Evolutionary conservation across 345 rosid species (phyloP).

Genomic region (Stellera chamaejasme): DNA sequence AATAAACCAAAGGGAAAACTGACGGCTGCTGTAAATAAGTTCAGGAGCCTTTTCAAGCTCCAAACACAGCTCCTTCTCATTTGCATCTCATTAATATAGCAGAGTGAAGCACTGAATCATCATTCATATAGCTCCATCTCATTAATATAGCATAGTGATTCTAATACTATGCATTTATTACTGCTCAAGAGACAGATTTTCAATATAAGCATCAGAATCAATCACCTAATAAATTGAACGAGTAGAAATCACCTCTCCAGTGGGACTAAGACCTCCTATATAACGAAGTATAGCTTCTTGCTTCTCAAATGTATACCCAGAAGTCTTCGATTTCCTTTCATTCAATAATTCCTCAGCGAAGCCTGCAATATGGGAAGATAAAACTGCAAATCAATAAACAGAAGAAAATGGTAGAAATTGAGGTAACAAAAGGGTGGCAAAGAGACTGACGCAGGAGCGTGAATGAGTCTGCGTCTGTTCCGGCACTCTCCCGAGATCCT

Average conservation of each 20-base stretch:
- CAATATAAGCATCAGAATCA: not conserved
- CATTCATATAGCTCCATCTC: too few relatives aligned
- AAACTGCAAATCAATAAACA: not conserved
- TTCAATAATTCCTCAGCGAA: conserved; percentile 70
- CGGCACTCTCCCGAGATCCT: conserved; percentile 52
- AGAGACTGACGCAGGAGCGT: conserved; percentile 53
- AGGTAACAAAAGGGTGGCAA: not conserved
- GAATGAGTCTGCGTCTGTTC: conserved; percentile 46
- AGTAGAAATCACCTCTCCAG: conserved; percentile 63
- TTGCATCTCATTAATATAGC: too few relatives aligned
- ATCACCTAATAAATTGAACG: not conserved
- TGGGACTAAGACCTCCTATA: conserved; percentile 47
- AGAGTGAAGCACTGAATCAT: too few relatives aligned
- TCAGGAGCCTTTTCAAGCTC: too few relatives aligned
- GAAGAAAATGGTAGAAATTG: not conserved
- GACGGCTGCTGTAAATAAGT: too few relatives aligned
- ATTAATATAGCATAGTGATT: too few relatives aligned
- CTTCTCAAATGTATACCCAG: conserved; percentile 55
- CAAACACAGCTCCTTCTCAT: too few relatives aligned
- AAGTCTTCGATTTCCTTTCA: conserved; percentile 48
- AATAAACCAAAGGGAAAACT: too few relatives aligned
- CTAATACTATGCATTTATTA: too few relatives aligned
- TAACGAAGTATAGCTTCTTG: conserved; percentile 65
- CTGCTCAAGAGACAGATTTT: not conserved
- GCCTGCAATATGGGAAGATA: conserved; percentile 15